Conservation (phyloP, 2,329 filamentous ascomycete genomes). For the Sordariomycetes sp. region DNA sequence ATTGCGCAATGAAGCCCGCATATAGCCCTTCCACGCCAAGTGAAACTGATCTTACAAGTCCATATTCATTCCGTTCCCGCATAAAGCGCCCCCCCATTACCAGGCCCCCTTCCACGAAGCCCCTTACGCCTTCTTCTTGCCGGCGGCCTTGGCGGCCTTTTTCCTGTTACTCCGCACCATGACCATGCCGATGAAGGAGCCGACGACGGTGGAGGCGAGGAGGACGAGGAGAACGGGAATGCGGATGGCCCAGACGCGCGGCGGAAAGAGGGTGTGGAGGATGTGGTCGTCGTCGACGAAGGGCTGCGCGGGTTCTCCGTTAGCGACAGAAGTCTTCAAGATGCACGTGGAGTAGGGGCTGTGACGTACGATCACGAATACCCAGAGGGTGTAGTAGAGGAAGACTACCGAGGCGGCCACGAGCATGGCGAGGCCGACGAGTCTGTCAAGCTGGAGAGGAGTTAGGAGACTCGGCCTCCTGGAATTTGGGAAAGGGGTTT, state of each 20-base stretch:
- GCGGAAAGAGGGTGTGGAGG: constrained; percentile 88
- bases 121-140: constrained; percentile 69
- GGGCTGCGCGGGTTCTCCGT: constrained; percentile 43
- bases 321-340: background rate
- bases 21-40: background rate
- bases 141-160: constrained; percentile 83
- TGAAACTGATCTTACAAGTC: background rate
- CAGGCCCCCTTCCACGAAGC: background rate
- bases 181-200: constrained; percentile 88
- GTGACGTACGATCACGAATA: constrained; percentile 73
- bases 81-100: background rate
- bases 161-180: constrained; percentile 99
- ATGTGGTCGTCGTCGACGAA: constrained; percentile 94
- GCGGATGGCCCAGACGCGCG: constrained; percentile 96
- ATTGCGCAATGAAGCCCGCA: background rate
- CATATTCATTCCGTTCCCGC: background rate
- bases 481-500: background rate
- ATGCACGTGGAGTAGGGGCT: constrained; percentile 2
- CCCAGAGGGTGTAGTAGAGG: constrained; percentile 95
- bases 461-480: background rate
- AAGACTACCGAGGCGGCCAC: constrained; percentile 51
- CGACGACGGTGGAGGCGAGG: constrained; percentile 82
- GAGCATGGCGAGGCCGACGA: constrained; percentile 54
- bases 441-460: constrained; percentile 74
- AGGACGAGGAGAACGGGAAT: constrained; percentile 95